A percentile compares a stretch with the other conserved stretches of the same genome.
phyloP scores from a whole-genome alignment of 2,329 filamentous ascomycete genomes.

The Madurella mycetomatis region DNA sequence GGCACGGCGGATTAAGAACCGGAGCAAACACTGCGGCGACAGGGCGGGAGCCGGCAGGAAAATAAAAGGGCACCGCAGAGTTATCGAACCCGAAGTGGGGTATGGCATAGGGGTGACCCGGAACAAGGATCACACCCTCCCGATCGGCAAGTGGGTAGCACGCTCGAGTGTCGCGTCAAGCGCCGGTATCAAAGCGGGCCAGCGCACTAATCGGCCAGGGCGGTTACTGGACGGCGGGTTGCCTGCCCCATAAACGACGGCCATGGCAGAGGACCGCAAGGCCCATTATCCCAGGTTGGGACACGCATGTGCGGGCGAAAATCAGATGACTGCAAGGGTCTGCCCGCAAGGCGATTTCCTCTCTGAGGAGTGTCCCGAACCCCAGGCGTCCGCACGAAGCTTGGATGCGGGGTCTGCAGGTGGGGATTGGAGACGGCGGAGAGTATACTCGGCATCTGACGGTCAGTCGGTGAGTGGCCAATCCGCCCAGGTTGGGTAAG shows the following conservation, averaged over 20 bases:
- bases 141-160: slow-evolving; percentile 7
- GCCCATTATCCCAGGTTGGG: not conserved
- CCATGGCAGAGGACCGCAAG: too few species aligned
- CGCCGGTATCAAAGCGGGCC: not conserved
- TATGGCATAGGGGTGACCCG: not conserved
- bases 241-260: not conserved
- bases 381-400: not conserved
- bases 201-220: too few species aligned
- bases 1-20: not conserved
- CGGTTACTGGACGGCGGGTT: too few species aligned
- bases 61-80: not conserved
- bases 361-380: too few species aligned
- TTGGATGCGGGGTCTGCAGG: slow-evolving; percentile 19
- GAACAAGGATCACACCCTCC: not conserved
- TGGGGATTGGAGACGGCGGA: slow-evolving; percentile 22
- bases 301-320: not conserved
- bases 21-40: not conserved
- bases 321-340: too few species aligned
- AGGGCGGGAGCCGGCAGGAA: not conserved
- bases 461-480: too few species aligned
- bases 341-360: too few species aligned
- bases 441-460: slow-evolving; percentile 20
- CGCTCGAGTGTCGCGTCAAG: not conserved
- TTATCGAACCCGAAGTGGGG: slow-evolving; percentile 2
- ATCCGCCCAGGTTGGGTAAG: too few species aligned